Evolutionary conservation across 1,284 basidiomycete species (phyloP).

Genomic region (Pseudozyma hubeiensis): DNA sequence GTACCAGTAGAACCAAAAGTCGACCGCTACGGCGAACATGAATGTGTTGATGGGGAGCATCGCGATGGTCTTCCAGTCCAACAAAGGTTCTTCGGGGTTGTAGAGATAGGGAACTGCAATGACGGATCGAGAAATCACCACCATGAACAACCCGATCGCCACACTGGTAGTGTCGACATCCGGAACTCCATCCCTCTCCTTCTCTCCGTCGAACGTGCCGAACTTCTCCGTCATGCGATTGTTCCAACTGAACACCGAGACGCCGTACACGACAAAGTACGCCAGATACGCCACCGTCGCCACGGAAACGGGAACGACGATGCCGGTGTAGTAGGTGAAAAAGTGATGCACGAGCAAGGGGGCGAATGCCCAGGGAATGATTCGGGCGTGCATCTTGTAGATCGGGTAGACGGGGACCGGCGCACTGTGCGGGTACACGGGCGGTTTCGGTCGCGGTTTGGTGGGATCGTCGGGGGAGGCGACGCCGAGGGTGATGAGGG

Average conservation of each 20-base stretch:
- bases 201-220: slow-evolving; percentile 58
- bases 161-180: slow-evolving; percentile 40
- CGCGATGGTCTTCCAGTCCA: slow-evolving; percentile 15
- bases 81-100: slow-evolving; percentile 14
- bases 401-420: slow-evolving; percentile 47
- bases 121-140: slow-evolving; percentile 24
- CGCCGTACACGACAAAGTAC: slow-evolving; percentile 29
- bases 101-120: slow-evolving; percentile 42
- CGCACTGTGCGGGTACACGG: slow-evolving; percentile 21
- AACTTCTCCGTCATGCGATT: slow-evolving; percentile 38
- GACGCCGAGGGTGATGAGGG: slow-evolving; percentile 14
- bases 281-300: slow-evolving; percentile 28
- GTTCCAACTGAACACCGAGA: slow-evolving; percentile 18
- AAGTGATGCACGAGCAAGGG: slow-evolving; percentile 39
- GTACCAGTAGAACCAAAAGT: slow-evolving; percentile 65
- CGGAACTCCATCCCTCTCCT: slow-evolving; percentile 54
- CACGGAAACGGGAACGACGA: slow-evolving; percentile 16
- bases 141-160: slow-evolving; percentile 30
- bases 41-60: slow-evolving; percentile 48
- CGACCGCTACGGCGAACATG: slow-evolving; percentile 38
- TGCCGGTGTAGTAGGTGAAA: slow-evolving; percentile 31
- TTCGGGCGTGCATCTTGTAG: slow-evolving; percentile 36
- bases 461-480: slow-evolving; percentile 6
- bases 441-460: slow-evolving; percentile 4
- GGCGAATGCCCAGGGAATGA: slow-evolving; percentile 33